Percentiles rank a stretch among this genome's conserved stretches.
These are phyloP conservation scores for Camellia japonica DNA, from an alignment of 148 eudicot species.

Conservation along the genomic window DNA sequence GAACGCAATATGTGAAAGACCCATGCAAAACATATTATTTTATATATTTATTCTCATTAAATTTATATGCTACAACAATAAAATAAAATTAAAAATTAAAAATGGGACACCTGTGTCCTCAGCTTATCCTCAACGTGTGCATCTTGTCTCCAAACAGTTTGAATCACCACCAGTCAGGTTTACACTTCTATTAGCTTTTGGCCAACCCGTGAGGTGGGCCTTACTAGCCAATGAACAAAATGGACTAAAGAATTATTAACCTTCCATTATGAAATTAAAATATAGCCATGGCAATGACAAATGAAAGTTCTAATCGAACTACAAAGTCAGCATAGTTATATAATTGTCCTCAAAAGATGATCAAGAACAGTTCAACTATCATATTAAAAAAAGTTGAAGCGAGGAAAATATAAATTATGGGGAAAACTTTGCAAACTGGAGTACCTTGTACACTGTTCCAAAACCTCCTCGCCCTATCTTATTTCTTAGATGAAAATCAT, in stretches of 20 bases:
- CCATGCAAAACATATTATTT: too few species aligned
- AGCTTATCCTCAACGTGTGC: too few species aligned
- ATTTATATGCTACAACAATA: too few species aligned
- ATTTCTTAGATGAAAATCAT: slow-evolving; percentile 50
- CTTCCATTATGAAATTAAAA: not conserved
- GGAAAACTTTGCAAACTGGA: slow-evolving; percentile 6
- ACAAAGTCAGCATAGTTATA: not conserved
- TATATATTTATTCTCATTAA: too few species aligned
- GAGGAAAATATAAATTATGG: not conserved
- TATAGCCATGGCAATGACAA: not conserved
- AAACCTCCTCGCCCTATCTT: slow-evolving; percentile 91
- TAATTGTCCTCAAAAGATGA: not conserved
- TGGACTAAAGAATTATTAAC: not conserved
- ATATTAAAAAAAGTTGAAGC: not conserved
- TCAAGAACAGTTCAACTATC: not conserved
- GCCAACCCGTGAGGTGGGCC: not conserved
- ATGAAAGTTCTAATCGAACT: not conserved
- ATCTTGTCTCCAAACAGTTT: slow-evolving; percentile 5
- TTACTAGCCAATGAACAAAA: not conserved
- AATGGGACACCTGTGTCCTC: too few species aligned
- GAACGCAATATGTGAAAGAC: too few species aligned
- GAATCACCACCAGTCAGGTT: not conserved
- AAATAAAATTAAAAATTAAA: too few species aligned
- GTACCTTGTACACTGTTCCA: slow-evolving; percentile 87
- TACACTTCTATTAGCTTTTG: not conserved